Percentiles rank a stretch among this genome's conserved stretches.
Evolutionary conservation across 2,329 filamentous ascomycete species (phyloP).

Genomic region (Monilinia laxa): DNA sequence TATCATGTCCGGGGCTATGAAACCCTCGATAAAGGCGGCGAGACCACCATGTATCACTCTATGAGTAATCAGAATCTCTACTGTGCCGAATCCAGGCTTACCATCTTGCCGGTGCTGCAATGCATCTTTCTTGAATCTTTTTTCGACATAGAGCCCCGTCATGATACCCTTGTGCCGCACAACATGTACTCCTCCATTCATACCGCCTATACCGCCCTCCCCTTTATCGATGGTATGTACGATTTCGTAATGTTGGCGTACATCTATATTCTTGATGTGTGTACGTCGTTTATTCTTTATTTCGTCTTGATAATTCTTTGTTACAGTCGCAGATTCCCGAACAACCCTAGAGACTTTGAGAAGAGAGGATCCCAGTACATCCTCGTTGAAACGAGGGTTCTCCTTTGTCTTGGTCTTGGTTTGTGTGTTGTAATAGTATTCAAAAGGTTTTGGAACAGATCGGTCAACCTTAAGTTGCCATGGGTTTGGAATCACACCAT

Average conservation of each 20-base stretch:
- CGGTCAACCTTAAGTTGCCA: conserved; percentile 25
- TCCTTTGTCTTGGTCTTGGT: neutral
- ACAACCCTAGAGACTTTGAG: conserved; percentile 15
- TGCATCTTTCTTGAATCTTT: conserved; percentile 27
- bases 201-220: conserved; percentile 32
- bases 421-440: conserved; percentile 21
- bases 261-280: conserved; percentile 14
- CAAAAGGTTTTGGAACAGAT: neutral
- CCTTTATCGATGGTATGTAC: conserved; percentile 34
- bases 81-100: conserved; percentile 4
- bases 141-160: conserved; percentile 28
- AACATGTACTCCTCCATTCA: conserved; percentile 38
- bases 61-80: conserved; percentile 33
- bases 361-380: conserved; percentile 8
- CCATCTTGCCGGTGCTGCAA: conserved; percentile 1
- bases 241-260: conserved; percentile 30
- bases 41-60: conserved; percentile 31
- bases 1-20: conserved; percentile 23
- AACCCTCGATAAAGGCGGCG: conserved; percentile 30
- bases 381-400: conserved; percentile 25
- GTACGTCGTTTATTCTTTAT: conserved; percentile 19
- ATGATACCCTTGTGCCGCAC: conserved; percentile 28
- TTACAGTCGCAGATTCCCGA: conserved; percentile 24
- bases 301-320: conserved; percentile 6
- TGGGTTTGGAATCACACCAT: conserved; percentile 23